A percentile compares a stretch with the other conserved stretches of the same genome.
phyloP scores from a whole-genome alignment of 192 early-diverging fungal genomes.

The Cetraspora pellucida region DNA sequence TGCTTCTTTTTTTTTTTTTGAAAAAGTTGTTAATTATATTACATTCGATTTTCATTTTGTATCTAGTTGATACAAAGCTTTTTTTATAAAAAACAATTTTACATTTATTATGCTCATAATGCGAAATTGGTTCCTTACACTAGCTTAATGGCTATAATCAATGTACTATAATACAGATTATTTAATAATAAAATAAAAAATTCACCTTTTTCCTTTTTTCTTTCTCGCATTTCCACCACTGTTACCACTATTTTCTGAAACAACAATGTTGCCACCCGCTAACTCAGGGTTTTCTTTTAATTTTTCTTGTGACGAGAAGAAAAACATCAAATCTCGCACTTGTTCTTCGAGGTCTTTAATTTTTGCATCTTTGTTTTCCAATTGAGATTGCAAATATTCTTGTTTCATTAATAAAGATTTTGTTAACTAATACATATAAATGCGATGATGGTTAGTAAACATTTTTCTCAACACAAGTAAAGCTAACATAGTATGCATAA shows the following conservation, averaged over 20 bases:
- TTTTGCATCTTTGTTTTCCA: conserved; percentile 60
- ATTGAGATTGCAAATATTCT: conserved; percentile 51
- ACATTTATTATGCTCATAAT: too few relatives aligned
- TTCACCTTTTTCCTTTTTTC: conserved; percentile 31
- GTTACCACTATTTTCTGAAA: not conserved
- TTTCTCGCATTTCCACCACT: conserved; percentile 4
- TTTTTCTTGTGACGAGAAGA: conserved; percentile 74
- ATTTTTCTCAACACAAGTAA: not conserved
- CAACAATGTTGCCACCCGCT: conserved; percentile 13
- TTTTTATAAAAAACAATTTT: too few relatives aligned
- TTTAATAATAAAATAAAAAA: not conserved
- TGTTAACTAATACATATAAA: conserved; percentile 36
- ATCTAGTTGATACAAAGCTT: too few relatives aligned
- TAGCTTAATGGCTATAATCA: too few relatives aligned
- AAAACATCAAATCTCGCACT: conserved; percentile 90
- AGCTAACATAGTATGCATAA: not conserved
- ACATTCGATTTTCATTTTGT: too few relatives aligned
- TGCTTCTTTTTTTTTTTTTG: not conserved
- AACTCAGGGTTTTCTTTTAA: conserved; percentile 51
- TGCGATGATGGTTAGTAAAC: not conserved
- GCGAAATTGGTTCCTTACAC: too few relatives aligned
- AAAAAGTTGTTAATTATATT: too few relatives aligned
- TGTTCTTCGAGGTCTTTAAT: conserved; percentile 80
- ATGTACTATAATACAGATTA: too few relatives aligned
- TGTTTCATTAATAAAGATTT: conserved; percentile 67